These are phyloP conservation scores for Eucalyptus polybractea DNA, from an alignment of 345 rosid genomes.

Conservation along the genomic window DNA sequence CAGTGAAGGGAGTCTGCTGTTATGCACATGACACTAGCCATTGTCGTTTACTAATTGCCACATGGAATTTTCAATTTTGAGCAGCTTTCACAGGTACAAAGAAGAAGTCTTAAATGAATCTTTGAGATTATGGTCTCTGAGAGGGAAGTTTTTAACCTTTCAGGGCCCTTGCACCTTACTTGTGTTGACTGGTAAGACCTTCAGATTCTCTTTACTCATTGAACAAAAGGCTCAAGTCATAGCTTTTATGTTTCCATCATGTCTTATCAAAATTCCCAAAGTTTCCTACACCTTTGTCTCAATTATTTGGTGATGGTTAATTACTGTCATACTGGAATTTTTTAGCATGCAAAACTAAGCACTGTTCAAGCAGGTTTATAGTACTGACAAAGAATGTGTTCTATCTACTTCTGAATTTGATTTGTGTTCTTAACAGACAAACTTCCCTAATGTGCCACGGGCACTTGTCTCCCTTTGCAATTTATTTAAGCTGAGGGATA, in stretches of 20 bases:
- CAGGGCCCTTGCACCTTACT: conserved; percentile 63
- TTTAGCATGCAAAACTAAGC: background rate
- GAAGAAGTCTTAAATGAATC: background rate
- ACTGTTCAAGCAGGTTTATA: background rate
- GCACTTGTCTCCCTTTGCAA: background rate
- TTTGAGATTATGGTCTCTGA: conserved; percentile 23
- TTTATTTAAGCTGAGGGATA: background rate
- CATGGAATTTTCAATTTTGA: background rate
- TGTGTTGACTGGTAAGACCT: conserved; percentile 49
- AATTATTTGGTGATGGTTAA: background rate
- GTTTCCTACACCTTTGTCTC: background rate
- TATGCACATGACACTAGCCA: background rate
- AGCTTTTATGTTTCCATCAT: background rate
- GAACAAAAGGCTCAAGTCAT: background rate
- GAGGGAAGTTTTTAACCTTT: conserved; percentile 50
- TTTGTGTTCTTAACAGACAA: background rate
- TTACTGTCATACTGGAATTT: background rate
- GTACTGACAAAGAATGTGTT: background rate
- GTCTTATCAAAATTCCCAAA: background rate
- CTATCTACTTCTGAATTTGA: background rate
- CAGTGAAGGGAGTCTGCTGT: background rate
- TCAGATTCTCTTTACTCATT: background rate
- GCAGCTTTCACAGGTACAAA: background rate
- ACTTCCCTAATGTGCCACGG: background rate
- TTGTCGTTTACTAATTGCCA: background rate